Percentiles rank a stretch among this genome's conserved stretches.
Evolutionary conservation across 768 basidiomycete genomes (phyloP).

Genomic region (Piloderma croceum): DNA sequence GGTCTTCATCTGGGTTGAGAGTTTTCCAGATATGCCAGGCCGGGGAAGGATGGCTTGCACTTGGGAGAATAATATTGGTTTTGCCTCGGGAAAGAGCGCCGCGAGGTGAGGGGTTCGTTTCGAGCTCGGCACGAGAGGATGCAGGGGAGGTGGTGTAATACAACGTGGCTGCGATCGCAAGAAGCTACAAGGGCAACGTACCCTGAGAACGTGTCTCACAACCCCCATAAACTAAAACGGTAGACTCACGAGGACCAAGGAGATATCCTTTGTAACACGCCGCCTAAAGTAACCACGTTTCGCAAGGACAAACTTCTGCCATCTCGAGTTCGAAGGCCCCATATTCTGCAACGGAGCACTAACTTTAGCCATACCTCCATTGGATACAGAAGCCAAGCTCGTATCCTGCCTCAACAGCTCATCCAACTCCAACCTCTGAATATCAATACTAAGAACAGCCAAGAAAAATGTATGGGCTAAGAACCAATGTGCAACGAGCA

Average conservation of each 20-base stretch:
- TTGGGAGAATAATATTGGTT: constrained; percentile 23
- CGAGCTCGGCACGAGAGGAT: constrained; percentile 17
- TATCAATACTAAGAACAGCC: constrained; percentile 91
- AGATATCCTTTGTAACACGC: constrained; percentile 72
- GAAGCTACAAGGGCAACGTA: constrained; percentile 53
- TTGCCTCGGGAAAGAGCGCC: constrained; percentile 29
- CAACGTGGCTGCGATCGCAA: constrained; percentile 68
- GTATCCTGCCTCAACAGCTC: constrained; percentile 78
- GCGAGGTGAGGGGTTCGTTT: constrained; percentile 22
- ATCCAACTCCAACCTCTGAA: constrained; percentile 89
- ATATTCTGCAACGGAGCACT: constrained; percentile 13
- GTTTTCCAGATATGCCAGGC: constrained; percentile 72
- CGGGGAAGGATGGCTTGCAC: constrained; percentile 33
- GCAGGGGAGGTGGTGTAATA: constrained; percentile 62
- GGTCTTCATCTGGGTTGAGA: constrained; percentile 63
- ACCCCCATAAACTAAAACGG: too few relatives aligned
- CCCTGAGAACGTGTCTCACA: too few relatives aligned
- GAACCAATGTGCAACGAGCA: constrained; percentile 96
- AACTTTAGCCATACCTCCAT: too few relatives aligned
- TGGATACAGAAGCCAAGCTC: constrained; percentile 45
- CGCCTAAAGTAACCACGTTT: constrained; percentile 51
- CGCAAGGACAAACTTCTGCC: constrained; percentile 36
- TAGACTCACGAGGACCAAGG: constrained; percentile 67
- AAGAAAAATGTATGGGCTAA: constrained; percentile 94
- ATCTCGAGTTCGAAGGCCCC: constrained; percentile 30